phyloP scores from a whole-genome alignment of 192 early-diverging fungal species.

The Coemansia aciculifera region DNA sequence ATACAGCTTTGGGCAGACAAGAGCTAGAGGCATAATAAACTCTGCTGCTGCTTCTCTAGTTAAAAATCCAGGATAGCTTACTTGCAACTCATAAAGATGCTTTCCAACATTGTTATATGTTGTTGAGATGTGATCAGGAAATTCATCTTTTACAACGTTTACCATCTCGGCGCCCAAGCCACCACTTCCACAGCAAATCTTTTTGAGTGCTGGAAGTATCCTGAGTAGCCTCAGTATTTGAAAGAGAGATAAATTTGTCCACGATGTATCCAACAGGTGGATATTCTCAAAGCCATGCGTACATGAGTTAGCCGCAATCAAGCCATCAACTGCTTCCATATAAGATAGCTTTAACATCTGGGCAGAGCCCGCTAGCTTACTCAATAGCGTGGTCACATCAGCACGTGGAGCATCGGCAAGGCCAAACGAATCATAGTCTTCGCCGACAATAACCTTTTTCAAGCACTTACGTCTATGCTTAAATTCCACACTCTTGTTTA shows the following conservation, averaged over 20 bases:
- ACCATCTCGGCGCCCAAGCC: background rate
- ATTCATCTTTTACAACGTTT: background rate
- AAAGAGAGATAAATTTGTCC: background rate
- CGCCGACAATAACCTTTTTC: background rate
- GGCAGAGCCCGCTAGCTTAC: background rate
- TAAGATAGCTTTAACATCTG: background rate
- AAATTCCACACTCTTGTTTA: background rate
- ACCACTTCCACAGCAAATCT: background rate
- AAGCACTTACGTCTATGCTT: background rate
- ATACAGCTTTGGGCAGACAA: background rate
- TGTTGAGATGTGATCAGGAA: background rate
- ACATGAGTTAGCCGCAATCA: background rate
- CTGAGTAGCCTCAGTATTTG: background rate
- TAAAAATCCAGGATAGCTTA: background rate
- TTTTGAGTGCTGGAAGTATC: background rate
- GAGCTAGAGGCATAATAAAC: background rate
- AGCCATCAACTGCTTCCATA: too few species aligned
- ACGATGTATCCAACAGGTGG: background rate
- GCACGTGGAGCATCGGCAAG: background rate
- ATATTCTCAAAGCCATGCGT: background rate
- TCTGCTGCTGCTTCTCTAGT: background rate
- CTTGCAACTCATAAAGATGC: background rate
- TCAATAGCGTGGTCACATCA: background rate
- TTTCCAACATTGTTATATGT: background rate
- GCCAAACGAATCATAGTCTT: background rate